phyloP scores from a whole-genome alignment of 805 yeast genomes.

The Nakazawaea siamensis region DNA sequence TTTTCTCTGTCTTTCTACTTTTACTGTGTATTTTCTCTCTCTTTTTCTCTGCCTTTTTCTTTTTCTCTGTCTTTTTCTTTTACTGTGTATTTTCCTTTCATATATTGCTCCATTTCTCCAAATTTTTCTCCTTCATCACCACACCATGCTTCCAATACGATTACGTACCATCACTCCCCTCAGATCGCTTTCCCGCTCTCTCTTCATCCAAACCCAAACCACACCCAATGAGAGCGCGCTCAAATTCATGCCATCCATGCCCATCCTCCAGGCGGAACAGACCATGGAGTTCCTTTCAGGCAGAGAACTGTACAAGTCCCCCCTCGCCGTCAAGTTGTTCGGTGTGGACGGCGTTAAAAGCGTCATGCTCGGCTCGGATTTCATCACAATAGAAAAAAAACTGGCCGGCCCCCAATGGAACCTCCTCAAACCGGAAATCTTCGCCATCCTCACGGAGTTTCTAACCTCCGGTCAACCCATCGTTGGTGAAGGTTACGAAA shows the following conservation, averaged over 20 bases:
- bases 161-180: no score
- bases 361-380: constrained; percentile 75
- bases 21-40: no score
- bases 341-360: constrained; percentile 69
- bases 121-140: no score
- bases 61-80: no score
- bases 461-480: constrained; percentile 51
- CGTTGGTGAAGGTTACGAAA: constrained; percentile 30
- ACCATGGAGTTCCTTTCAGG: constrained; percentile 71
- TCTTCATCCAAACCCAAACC: constrained; percentile 74
- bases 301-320: constrained; percentile 68
- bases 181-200: no score
- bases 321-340: constrained; percentile 68
- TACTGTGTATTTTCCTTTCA: no score
- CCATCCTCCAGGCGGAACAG: constrained; percentile 53
- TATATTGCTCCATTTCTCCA: no score
- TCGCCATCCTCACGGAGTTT: constrained; percentile 47
- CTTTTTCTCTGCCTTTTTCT: no score
- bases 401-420: constrained; percentile 45
- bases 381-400: constrained; percentile 70
- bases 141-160: no score
- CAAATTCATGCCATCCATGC: constrained; percentile 72
- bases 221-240: constrained; percentile 86
- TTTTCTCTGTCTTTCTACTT: no score
- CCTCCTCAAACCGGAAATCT: constrained; percentile 58